Base-by-base conservation (phyloP, 805 yeast species). In the Yamadazyma akitaensis region DNA sequence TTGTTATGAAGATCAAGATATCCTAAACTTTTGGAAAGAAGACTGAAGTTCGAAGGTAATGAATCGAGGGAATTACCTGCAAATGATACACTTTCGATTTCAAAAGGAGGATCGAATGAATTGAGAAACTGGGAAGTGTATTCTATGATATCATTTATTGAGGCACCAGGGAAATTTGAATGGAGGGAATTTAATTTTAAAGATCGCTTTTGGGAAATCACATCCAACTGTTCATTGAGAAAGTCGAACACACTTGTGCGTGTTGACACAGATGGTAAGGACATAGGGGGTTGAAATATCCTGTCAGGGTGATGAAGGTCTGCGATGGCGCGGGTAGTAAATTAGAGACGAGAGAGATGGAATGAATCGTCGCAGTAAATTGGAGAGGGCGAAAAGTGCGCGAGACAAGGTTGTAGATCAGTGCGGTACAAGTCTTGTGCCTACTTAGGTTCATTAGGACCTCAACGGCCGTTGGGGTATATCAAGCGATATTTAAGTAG, bases 1-100 rank as follows among this genome's bases (percentile, higher is more conserved):
- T 88, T 88, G 48, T 73, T 69, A 58, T 86, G 85, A 39, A 88
- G 63, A 60, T 87, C 92, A 47, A 88, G 64, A 51, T 81, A 84
- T 45, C 79, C 69, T 43, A 86, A 63, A 37, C 69, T 64, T 12
- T 37, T 43, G n/a, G 70, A 54, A 48, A 85, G 55, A 8, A 65
- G 60, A 5, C 62, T 50, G 56, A 84, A 73, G 40, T 67, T 70
- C 1, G 61, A 56, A 0, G 89, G 87, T 13, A 85, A 60, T 2
- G 62, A 58, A 0, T 63, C 51, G 12, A 85, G 58, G 25, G 64
- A 60, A 59, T 84, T 85, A 44, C 70, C 71, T 45, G 81, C 78
- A 17, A 85, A 57, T 2, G 82, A 76, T 9, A 85, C 64, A 54
- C 81, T 74, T 47, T 76, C 79, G 5, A 77, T 71, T 37, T 58